A percentile compares a stretch with the other conserved stretches of the same genome.
Conservation (phyloP, 2,329 filamentous ascomycete species). For the Monilinia aucupariae region DNA sequence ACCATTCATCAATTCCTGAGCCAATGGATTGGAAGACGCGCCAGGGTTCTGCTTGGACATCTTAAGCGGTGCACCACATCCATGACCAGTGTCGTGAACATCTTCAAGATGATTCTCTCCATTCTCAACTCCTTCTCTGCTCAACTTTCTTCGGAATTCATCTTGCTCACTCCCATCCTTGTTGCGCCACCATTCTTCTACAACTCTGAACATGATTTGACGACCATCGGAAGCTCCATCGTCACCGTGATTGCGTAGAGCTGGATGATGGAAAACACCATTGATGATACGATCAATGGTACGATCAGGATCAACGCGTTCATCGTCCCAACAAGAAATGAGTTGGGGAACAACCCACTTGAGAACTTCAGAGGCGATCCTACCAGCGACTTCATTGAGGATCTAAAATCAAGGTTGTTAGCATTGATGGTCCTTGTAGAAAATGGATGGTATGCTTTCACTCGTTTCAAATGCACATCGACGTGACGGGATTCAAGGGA, state of each 20-base stretch:
- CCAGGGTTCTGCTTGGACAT: conserved; percentile 62
- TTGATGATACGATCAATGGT: conserved; percentile 71
- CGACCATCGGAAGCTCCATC: conserved; percentile 70
- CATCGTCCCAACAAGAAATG: conserved; percentile 82
- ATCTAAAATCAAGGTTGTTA: conserved; percentile 38
- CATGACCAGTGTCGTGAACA: conserved; percentile 78
- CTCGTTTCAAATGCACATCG: neutral
- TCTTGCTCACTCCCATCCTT: conserved; percentile 58
- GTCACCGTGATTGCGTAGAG: conserved; percentile 62
- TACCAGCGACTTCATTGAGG: conserved; percentile 83
- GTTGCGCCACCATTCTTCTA: conserved; percentile 76
- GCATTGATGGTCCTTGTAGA: neutral
- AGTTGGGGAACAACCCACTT: conserved; percentile 85
- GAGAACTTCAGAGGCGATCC: conserved; percentile 71
- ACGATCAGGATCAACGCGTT: conserved; percentile 61
- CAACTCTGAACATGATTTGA: conserved; percentile 68
- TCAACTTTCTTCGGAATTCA: conserved; percentile 68
- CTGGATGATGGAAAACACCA: conserved; percentile 84
- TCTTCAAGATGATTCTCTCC: conserved; percentile 84
- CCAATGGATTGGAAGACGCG: conserved; percentile 38
- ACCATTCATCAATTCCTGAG: conserved; percentile 52
- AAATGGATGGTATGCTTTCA: too few species aligned
- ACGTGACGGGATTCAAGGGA: neutral
- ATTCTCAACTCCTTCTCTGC: conserved; percentile 67
- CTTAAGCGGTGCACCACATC: conserved; percentile 66